Percentiles rank a stretch among this genome's conserved stretches.
These are phyloP conservation scores for Nannochloris sp. DNA, from an alignment of 139 green algal species.

Conservation along the genomic window DNA sequence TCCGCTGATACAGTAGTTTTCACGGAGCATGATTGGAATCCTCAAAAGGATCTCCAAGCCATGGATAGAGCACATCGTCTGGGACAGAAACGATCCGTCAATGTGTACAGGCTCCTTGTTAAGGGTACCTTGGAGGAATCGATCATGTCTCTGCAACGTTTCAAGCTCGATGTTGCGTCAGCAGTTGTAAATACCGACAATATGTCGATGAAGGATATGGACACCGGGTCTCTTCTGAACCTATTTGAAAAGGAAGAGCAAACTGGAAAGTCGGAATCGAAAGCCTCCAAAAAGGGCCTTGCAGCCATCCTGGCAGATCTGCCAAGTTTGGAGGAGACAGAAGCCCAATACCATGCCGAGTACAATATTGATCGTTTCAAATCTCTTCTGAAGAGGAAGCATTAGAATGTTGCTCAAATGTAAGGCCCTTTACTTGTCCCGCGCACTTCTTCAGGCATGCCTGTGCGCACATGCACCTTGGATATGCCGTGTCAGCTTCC, in stretches of 20 bases:
- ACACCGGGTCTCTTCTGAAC: slow-evolving; percentile 72
- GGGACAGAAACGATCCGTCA: slow-evolving; percentile 86
- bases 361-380: slow-evolving; percentile 72
- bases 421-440: no score
- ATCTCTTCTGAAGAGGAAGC: neutral
- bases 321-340: slow-evolving; percentile 71
- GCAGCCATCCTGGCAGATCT: slow-evolving; percentile 61
- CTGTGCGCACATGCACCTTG: no score
- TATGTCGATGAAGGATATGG: slow-evolving; percentile 58
- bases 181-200: slow-evolving; percentile 71
- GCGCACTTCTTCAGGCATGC: no score
- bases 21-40: slow-evolving; percentile 99
- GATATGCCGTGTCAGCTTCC: no score
- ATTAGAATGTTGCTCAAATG: no score
- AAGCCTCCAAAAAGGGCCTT: slow-evolving; percentile 31
- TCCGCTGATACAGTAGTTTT: slow-evolving; percentile 96
- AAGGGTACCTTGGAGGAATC: slow-evolving; percentile 55
- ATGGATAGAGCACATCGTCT: slow-evolving; percentile 97
- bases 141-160: slow-evolving; percentile 89
- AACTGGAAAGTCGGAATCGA: slow-evolving; percentile 9
- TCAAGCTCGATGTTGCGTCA: slow-evolving; percentile 87
- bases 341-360: slow-evolving; percentile 79
- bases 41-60: slow-evolving; percentile 93
- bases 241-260: slow-evolving; percentile 47
- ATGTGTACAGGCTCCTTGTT: slow-evolving; percentile 90